A percentile compares a stretch with the other conserved stretches of the same genome.
These are phyloP conservation scores for Eleusine indica DNA, from an alignment of 176 grass and related monocot genomes.

Conservation along the genomic window DNA sequence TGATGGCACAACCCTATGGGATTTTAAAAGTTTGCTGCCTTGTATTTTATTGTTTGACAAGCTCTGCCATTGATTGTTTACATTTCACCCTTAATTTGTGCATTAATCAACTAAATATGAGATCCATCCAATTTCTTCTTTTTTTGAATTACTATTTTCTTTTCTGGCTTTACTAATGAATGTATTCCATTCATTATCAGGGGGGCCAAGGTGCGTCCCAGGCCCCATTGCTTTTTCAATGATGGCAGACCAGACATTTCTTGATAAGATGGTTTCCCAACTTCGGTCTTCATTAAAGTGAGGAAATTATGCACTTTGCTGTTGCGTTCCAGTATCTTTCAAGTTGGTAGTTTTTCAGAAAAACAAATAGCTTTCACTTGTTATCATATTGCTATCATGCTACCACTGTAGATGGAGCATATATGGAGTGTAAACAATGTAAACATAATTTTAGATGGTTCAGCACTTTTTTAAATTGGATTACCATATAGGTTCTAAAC, in stretches of 20 bases:
- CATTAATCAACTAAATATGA: neutral
- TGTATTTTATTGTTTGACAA: neutral
- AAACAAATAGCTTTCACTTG: neutral
- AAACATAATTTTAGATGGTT: neutral
- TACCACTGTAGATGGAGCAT: conserved; percentile 15
- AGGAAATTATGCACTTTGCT: neutral
- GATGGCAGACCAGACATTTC: conserved; percentile 62
- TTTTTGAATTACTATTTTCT: neutral
- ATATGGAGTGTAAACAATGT: neutral
- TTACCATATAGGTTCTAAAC: neutral
- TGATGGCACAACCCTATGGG: neutral
- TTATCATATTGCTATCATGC: neutral
- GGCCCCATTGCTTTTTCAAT: neutral
- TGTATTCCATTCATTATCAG: neutral
- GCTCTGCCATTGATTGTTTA: neutral
- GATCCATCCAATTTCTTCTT: neutral
- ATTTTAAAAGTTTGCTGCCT: no score
- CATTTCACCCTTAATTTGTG: neutral
- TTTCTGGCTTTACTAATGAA: neutral
- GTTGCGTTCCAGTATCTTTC: conserved; percentile 5
- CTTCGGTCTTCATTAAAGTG: conserved; percentile 74
- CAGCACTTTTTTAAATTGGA: neutral
- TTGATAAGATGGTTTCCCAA: conserved; percentile 78
- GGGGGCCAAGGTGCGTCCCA: neutral
- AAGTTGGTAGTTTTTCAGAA: conserved; percentile 10